Conservation (phyloP, 2,329 filamentous ascomycete genomes). For the Aspergillus neotritici region DNA sequence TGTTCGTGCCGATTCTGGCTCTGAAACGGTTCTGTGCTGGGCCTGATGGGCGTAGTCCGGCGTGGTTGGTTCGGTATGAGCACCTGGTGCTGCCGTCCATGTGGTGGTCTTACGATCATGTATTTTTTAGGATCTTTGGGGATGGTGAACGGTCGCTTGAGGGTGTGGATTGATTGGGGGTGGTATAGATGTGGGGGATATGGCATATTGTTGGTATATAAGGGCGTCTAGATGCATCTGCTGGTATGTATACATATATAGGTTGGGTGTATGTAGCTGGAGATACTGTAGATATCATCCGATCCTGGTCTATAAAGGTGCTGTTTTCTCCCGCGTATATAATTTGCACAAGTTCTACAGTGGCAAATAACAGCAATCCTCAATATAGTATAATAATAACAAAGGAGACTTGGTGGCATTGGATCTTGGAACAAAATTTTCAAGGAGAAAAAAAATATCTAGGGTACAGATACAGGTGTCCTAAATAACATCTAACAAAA, state of each 20-base stretch:
- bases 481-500: slow-evolving; percentile 37
- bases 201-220: too few relatives aligned
- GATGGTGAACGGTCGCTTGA: slow-evolving; percentile 69
- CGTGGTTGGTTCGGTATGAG: slow-evolving; percentile 56
- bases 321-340: neutral
- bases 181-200: neutral
- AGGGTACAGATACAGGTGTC: slow-evolving; percentile 41
- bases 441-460: slow-evolving; percentile 36
- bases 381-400: slow-evolving; percentile 15
- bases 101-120: slow-evolving; percentile 61
- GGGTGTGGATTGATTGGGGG: slow-evolving; percentile 9
- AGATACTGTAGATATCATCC: too few relatives aligned
- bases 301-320: too few relatives aligned
- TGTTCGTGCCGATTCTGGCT: slow-evolving; percentile 51
- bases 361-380: slow-evolving; percentile 1
- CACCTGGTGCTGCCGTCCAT: slow-evolving; percentile 51
- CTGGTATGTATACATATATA: neutral
- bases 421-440: slow-evolving; percentile 36
- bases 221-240: neutral
- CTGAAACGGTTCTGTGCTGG: slow-evolving; percentile 49
- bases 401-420: slow-evolving; percentile 36
- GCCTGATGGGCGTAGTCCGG: slow-evolving; percentile 61
- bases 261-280: neutral
- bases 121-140: slow-evolving; percentile 66
- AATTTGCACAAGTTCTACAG: neutral